Evolutionary conservation across 257 asterid genomes (phyloP), one percentile per base, ranked within the genome.

Genomic region (Nicotiana benthamiana): DNA sequence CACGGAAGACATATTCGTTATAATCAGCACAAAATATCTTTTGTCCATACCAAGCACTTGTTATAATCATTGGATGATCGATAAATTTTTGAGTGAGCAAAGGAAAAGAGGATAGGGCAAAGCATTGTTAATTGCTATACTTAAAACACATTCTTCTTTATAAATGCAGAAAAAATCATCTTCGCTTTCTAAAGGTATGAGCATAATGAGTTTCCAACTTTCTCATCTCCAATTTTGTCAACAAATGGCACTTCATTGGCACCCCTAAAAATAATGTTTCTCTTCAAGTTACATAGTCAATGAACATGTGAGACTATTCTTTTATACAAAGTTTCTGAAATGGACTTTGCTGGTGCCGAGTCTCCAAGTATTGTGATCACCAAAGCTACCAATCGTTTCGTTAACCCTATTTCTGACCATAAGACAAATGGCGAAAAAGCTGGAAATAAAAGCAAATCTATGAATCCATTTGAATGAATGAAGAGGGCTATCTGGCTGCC

Each of bases 271-370:
- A 36, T 53, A 76, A 65, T 60, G 79, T 77, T 72, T n/a, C 22
- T 36, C 83, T 53, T 62, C 52, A 32, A 70, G 64, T 62, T 77
- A 78, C 77, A 46, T 59, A 13, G 32, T 20, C 56, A 36, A 78
- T 32, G 61, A 4, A 62, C 30, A 60, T n/a, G 36, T 65, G n/a
- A 15, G 9, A 34, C 81, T 82, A 77, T 74, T 65, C 22, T 67
- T 81, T 67, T 82, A 82, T 81, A 79, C 84, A 83, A 86, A 54
- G 77, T 36, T 86, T 68, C 60, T 54, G 79, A 75, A 83, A 81
- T 43, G 30, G 59, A 36, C 11, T 81, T 81, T 79, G 65, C 82
- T 79, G 70, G 59, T 77, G 54, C 75, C 61, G 79, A 17, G 16
- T 40, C 7, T 72, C 59, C 22, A 27, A 77, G 81, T 75, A 74